Evolutionary conservation across 306 rosid species (phyloP), one percentile per base, ranked within the genome.

Genomic region (Astragalus membranaceus): DNA sequence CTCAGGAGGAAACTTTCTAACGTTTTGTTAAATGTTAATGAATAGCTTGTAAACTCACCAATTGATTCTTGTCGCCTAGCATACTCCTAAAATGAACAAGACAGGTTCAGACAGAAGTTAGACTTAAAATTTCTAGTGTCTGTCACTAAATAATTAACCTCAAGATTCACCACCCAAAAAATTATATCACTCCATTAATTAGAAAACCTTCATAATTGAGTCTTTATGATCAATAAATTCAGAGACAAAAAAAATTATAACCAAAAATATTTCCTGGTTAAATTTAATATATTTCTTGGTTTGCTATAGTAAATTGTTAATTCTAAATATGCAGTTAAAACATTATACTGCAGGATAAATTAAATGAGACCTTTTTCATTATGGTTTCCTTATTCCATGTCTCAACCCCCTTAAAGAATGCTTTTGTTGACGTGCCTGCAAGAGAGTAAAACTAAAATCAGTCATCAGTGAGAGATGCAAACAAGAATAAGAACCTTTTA

Each of bases 341-440:
- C 8, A 59, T 3, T 63, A 20, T 7, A 7, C 15, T 32, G 13
- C 8, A 37, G 11, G 53, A 16, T 1, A 35, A 65, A 39, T 17
- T 14, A 50, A 42, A 9, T 14, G 44, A 55, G 64, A 81, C 98
- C 91, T 70, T 85, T 75, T 87, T 88, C 88, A 87, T 78, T 32
- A 90, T 65, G 67, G 98, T 90, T 91, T 93, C 97, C 79, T 84
- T 90, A 75, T 90, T 88, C 98, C 98, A 93, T 46, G 97, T 85
- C 63, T 85, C 90, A 60, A 90, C 84, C 6, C 97, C 98, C 79
- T 84, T 93, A 1, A 81, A n/a, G 80, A 93, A 93, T 42, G 98
- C 97, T 70, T 83, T 93, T 1, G 92, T 85, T 29, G 98, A 90
- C 7, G 96, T 87, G 26, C 81, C 98, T 93, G 85, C 43, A 82